Evolutionary conservation across 2,329 filamentous ascomycete genomes (phyloP).

Genomic region (Biscogniauxia sp.): DNA sequence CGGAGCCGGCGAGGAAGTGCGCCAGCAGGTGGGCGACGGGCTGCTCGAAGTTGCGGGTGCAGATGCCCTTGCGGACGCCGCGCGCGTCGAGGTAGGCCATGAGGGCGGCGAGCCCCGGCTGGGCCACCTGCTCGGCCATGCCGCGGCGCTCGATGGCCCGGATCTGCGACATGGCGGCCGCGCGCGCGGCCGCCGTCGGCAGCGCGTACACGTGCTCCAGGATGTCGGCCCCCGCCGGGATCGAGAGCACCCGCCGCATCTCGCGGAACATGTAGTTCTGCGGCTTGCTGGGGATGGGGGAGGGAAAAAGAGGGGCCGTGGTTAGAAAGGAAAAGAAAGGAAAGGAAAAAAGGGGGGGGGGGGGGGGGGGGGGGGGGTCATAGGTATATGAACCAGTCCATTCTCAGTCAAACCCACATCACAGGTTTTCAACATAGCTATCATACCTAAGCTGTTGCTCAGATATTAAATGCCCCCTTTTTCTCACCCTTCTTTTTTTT

Average conservation of each 20-base stretch:
- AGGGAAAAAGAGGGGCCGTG: too few species aligned
- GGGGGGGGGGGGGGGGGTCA: neutral
- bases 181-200: conserved; percentile 55
- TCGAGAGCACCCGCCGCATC: conserved; percentile 76
- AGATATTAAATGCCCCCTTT: too few species aligned
- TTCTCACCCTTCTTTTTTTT: too few species aligned
- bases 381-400: neutral
- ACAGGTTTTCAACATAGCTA: too few species aligned
- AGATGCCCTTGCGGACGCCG: conserved; percentile 74
- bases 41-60: conserved; percentile 88
- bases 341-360: too few species aligned
- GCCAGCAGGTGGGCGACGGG: conserved; percentile 72
- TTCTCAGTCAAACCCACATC: too few species aligned
- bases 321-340: too few species aligned
- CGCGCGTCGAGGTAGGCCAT: conserved; percentile 78
- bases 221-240: conserved; percentile 74
- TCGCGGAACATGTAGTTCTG: conserved; percentile 94
- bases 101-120: conserved; percentile 72
- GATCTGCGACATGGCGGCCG: conserved; percentile 69
- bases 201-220: conserved; percentile 82
- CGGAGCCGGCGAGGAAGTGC: conserved; percentile 67
- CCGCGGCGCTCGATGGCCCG: conserved; percentile 75
- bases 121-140: conserved; percentile 77
- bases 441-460: too few species aligned
- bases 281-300: conserved; percentile 59